Conservation (phyloP, 306 rosid species). For the Trichosanthes cucumerina region DNA sequence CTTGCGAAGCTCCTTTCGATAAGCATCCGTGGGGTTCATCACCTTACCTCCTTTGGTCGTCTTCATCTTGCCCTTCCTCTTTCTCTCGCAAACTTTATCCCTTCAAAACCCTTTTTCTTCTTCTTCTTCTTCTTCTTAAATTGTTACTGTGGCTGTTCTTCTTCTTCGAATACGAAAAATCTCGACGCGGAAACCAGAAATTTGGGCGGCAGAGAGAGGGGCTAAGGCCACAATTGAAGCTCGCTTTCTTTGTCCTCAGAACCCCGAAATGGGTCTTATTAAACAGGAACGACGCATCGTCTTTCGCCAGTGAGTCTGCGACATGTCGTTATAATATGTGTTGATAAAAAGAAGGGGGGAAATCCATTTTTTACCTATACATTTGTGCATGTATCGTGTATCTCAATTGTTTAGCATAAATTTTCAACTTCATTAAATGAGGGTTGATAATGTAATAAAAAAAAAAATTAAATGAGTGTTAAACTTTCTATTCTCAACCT, state of each 20-base stretch:
- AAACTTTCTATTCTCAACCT: too few species aligned
- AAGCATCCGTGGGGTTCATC: conserved; percentile 93
- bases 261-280: neutral
- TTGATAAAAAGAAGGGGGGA: too few species aligned
- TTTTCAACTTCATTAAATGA: too few species aligned
- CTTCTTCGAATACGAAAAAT: neutral
- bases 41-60: conserved; percentile 95
- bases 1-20: conserved; percentile 85
- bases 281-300: neutral
- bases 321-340: neutral
- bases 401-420: too few species aligned
- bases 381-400: too few species aligned
- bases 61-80: conserved; percentile 43
- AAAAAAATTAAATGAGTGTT: too few species aligned
- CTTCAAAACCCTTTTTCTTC: neutral
- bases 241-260: neutral
- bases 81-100: neutral
- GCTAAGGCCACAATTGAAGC: neutral
- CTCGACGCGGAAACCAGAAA: neutral
- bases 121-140: neutral
- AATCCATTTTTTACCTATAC: too few species aligned
- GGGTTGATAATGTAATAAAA: too few species aligned
- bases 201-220: neutral
- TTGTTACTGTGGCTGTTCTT: neutral
- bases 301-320: neutral